Base-by-base conservation (phyloP, 768 basidiomycete species). In the Termitomyces sp. region DNA sequence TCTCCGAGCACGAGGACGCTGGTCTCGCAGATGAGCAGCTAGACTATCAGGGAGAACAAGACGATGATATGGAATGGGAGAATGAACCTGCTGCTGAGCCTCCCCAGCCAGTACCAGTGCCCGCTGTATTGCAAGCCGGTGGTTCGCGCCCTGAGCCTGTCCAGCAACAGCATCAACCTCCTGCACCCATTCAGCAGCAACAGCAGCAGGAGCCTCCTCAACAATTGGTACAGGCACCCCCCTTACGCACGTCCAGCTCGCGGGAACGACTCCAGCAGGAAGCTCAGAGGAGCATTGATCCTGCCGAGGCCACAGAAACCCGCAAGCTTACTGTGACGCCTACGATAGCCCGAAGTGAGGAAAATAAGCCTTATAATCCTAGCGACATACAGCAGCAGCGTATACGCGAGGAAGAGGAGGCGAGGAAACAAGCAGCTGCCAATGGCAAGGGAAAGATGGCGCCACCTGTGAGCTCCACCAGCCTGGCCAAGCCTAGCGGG, bases 41-140 rank as follows among this genome's bases (percentile, higher is more conserved):
- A 68, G 72, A 77, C 57, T 59, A 68, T 64, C 68, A 67, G n/a
- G 54, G 55, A 80, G 89, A 90, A 56, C 84, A 83, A 0, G 92
- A 94, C 62, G 94, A 95, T 67, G 90, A 88, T 2, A 91, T 96
- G 85, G 82, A 84, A 62, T 96, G 95, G 94, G 93, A 94, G 52
- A 91, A 93, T 57, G 74, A 79, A 40, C 82, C 79, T 12, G 86
- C 84, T 57, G 59, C 69, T 62, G 52, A 60, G 69, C 63, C 48
- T 66, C 73, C 13, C 32, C 65, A 24, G 8, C 38, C 38, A 46
- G 40, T 69, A 62, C 60, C 65, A 40, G 63, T 75, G 39, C 77
- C 81, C 2, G 76, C 76, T 7, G 63, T 73, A 0, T 63, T 79
- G 53, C 78, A 73, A 35, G 72, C 80, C 15, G 75, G 75, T 50